These are phyloP conservation scores for Leptomonas pyrrhocoris DNA, from an alignment of 208 protist species.

Conservation along the genomic window DNA sequence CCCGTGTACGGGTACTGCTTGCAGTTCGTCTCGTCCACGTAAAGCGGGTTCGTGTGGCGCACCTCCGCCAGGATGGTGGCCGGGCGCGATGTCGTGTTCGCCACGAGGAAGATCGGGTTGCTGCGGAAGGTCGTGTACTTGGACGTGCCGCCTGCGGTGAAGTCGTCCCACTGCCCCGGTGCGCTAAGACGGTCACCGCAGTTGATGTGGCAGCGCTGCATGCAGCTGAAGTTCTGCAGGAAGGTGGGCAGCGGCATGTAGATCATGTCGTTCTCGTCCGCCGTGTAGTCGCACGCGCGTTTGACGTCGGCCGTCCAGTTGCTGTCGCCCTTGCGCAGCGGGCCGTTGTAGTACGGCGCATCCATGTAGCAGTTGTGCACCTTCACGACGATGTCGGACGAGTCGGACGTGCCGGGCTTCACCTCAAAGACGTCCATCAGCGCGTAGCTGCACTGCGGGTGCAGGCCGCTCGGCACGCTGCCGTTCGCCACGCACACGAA, in stretches of 20 bases:
- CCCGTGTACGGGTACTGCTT: constrained; percentile 85
- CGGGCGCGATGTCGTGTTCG: constrained; percentile 75
- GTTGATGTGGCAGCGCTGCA: constrained; percentile 88
- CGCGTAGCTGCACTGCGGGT: constrained; percentile 77
- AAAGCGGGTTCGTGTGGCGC: constrained; percentile 54
- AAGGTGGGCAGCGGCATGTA: constrained; percentile 75
- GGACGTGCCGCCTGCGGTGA: constrained; percentile 67
- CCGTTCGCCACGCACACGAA: constrained; percentile 72
- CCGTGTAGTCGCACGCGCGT: constrained; percentile 47
- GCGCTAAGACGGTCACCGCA: constrained; percentile 80
- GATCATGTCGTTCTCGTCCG: constrained; percentile 50
- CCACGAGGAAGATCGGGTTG: constrained; percentile 85
- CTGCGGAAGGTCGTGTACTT: constrained; percentile 88
- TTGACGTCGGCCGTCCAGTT: constrained; percentile 59
- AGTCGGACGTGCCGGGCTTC: constrained; percentile 39
- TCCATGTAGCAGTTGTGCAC: constrained; percentile 83
- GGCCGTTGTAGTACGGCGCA: constrained; percentile 60
- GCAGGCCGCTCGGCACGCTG: constrained; percentile 61
- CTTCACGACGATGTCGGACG: constrained; percentile 65
- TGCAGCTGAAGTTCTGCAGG: constrained; percentile 79
- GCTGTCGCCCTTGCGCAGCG: constrained; percentile 42
- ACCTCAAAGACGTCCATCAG: constrained; percentile 70
- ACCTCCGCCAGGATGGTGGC: constrained; percentile 74
- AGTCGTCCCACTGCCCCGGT: constrained; percentile 71
- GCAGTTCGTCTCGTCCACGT: constrained; percentile 59